Base-by-base conservation (phyloP, 2,329 filamentous ascomycete species). In the Nakataea oryzae region DNA sequence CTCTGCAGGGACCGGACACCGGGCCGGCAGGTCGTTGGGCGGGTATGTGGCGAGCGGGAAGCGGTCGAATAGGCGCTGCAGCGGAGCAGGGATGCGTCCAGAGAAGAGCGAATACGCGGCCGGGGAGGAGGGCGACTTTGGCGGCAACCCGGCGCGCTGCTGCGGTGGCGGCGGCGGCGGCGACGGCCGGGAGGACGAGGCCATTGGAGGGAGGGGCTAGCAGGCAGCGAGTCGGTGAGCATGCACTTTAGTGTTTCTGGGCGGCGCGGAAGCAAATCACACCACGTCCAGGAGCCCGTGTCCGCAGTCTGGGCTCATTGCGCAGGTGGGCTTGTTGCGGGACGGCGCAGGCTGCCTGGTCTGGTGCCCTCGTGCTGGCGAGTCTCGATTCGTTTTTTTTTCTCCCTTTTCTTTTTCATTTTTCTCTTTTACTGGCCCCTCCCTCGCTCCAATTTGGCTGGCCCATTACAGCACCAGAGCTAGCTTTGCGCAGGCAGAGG, bases 1-100 rank as follows among this genome's bases (percentile, higher is more conserved):
- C 71, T 60, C 69, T 76, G 28, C 64, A 57, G 50, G 62, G 59
- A 26, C 66, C 34, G 78, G 80, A 30, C 82, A 77, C 67, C 87
- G 81, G 61, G 81, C 78, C 41, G 93, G 93, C 9, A 96, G 84
- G 59, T 85, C 81, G 72, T 96, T 93, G 62, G 87, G 76, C 30
- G 86, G 81, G 74, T 96, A 92, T 50, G 86, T 89, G 63, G 82
- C 73, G 60, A 97, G 82, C 29, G 95, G 95, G 69, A 96, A 95
- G 64, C 75, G 79, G 74, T 93, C 88, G 78, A 97, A 99, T 63
- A 97, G 81, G 60, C 82, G 82, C 74, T 91, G 92, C 67, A 97
- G 80, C 24, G 91, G 89, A 13, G 82, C 75, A 9, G 95, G 93
- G 62, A 92, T 81, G 14, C 66, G 64, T 24, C 28, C 54, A 11